phyloP scores from a whole-genome alignment of 331 rosid genomes.

The Saraca asoca region DNA sequence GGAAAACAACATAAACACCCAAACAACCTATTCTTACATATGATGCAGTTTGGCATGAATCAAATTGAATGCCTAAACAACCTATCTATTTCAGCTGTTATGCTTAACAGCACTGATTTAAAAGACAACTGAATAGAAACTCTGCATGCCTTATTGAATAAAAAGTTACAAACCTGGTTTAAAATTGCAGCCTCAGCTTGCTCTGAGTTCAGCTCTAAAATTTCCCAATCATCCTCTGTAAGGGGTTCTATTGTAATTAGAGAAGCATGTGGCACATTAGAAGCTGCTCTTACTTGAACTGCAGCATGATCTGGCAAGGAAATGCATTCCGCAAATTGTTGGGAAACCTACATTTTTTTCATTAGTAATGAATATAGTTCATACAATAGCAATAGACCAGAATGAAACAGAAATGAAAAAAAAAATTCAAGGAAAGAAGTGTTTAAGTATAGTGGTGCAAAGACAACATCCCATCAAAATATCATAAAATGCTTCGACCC shows the following conservation, averaged over 20 bases:
- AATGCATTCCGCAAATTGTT: slow-evolving; percentile 80
- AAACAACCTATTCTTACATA: too few relatives aligned
- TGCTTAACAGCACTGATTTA: neutral
- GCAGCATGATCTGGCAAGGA: slow-evolving; percentile 51
- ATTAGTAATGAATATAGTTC: neutral
- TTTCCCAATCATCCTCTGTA: slow-evolving; percentile 96
- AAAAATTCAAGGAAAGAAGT: neutral
- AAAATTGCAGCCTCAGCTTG: slow-evolving; percentile 77
- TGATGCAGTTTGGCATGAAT: too few relatives aligned
- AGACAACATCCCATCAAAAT: neutral
- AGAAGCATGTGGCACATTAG: slow-evolving; percentile 66
- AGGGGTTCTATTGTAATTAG: slow-evolving; percentile 66
- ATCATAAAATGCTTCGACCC: neutral
- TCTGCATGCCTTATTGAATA: neutral
- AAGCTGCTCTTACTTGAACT: slow-evolving; percentile 68
- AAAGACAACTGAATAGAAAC: neutral
- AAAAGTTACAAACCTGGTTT: slow-evolving; percentile 57
- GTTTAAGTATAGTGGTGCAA: neutral
- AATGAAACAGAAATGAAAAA: slow-evolving; percentile 8
- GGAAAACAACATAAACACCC: too few relatives aligned
- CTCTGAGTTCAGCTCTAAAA: slow-evolving; percentile 82
- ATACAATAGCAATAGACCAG: neutral
- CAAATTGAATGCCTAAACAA: neutral
- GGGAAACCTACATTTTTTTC: slow-evolving; percentile 53
- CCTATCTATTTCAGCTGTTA: neutral